A percentile compares a stretch with the other conserved stretches of the same genome.
phyloP scores from a whole-genome alignment of 495 filamentous ascomycete genomes.

The Cercophora scortea region DNA sequence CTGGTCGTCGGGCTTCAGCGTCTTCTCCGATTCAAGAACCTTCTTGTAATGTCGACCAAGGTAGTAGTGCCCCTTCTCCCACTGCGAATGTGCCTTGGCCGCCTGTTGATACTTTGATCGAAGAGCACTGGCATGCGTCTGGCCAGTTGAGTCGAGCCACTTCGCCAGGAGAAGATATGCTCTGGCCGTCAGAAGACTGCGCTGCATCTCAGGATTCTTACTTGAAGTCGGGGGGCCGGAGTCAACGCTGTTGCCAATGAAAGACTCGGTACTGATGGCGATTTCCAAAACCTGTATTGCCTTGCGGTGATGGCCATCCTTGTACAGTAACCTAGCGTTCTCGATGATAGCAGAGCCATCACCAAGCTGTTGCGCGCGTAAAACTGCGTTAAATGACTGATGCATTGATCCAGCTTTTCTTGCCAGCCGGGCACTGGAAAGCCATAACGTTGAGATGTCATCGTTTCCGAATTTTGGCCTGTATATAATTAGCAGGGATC shows the following conservation, averaged over 20 bases:
- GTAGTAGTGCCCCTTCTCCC: conserved; percentile 97
- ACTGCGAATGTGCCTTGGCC: conserved; percentile 51
- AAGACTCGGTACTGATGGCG: conserved; percentile 70
- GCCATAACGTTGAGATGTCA: conserved; percentile 77
- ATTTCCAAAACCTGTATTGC: conserved; percentile 85
- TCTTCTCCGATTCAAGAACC: conserved; percentile 80
- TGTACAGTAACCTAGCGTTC: conserved; percentile 89
- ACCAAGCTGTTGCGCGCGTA: conserved; percentile 78
- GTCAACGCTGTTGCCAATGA: conserved; percentile 25
- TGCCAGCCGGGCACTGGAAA: conserved; percentile 76
- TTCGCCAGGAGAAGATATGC: conserved; percentile 87
- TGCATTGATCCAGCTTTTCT: conserved; percentile 75
- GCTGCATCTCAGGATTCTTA: conserved; percentile 35
- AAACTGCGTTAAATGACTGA: conserved; percentile 85
- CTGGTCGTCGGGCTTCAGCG: conserved; percentile 58
- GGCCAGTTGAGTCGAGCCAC: conserved; percentile 89
- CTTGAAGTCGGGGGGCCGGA: conserved; percentile 36
- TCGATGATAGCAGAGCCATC: conserved; percentile 84
- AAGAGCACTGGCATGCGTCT: conserved; percentile 73
- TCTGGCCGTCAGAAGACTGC: conserved; percentile 50
- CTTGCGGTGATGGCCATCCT: conserved; percentile 86
- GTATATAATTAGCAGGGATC: background rate
- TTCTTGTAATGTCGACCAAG: conserved; percentile 97
- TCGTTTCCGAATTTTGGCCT: conserved; percentile 47
- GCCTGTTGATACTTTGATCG: conserved; percentile 73